A percentile compares a stretch with the other conserved stretches of the same genome.
phyloP scores from a whole-genome alignment of 305 asterid species.

The Fraxinus xanthoxyloides region DNA sequence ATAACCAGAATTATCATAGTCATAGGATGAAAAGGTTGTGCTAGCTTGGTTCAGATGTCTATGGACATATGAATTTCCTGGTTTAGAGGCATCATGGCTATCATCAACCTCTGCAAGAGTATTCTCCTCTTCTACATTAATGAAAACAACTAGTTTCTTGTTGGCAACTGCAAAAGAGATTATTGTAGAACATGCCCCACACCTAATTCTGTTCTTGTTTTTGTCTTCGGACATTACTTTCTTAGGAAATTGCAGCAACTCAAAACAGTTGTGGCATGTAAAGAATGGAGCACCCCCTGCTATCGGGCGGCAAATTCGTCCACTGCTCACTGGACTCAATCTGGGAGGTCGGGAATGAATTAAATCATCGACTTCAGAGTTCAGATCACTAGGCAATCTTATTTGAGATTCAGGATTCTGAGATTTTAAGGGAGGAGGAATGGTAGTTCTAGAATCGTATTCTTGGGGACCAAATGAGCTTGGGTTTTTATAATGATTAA shows the following conservation, averaged over 20 bases:
- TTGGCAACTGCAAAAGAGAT: conserved; percentile 41
- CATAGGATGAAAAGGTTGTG: conserved; percentile 54
- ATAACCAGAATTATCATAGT: conserved; percentile 55
- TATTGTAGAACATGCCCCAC: conserved; percentile 69
- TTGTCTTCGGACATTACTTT: conserved; percentile 28
- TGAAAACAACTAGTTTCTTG: conserved; percentile 38
- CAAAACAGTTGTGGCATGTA: conserved; percentile 66
- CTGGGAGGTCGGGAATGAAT: conserved; percentile 40
- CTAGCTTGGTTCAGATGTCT: conserved; percentile 33
- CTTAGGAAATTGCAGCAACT: conserved; percentile 66
- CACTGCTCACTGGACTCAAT: conserved; percentile 34
- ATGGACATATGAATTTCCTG: conserved; percentile 21
- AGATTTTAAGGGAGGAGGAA: conserved; percentile 33
- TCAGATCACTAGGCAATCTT: conserved; percentile 57
- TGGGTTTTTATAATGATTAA: conserved; percentile 30
- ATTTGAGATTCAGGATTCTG: conserved; percentile 33
- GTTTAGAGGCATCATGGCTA: conserved; percentile 11
- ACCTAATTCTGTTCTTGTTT: conserved; percentile 50
- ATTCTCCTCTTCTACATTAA: conserved; percentile 33
- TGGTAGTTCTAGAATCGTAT: conserved; percentile 29
- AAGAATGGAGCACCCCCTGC: conserved; percentile 91
- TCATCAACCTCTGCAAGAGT: conserved; percentile 26
- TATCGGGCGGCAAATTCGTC: conserved; percentile 54
- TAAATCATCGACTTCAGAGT: conserved; percentile 47
- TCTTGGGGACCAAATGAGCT: conserved; percentile 38